Percentiles rank a stretch among this genome's conserved stretches.
Evolutionary conservation across 345 rosid genomes (phyloP).

Genomic region (Eucalyptus urophylla): DNA sequence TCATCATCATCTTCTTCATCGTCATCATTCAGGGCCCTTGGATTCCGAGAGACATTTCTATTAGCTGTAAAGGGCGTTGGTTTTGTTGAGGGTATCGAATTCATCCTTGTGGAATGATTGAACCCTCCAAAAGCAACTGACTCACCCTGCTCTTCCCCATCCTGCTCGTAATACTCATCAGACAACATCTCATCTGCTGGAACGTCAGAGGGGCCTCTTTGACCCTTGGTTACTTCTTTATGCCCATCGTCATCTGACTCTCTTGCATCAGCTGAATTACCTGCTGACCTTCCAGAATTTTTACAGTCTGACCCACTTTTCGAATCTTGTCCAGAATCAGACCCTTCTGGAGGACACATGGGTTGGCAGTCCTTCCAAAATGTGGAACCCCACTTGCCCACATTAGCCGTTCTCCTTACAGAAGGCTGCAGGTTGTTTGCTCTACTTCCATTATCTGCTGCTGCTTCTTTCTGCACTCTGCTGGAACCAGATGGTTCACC

Average conservation of each 20-base stretch:
- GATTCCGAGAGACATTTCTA: slow-evolving; percentile 34
- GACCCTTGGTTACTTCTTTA: slow-evolving; percentile 35
- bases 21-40: slow-evolving; percentile 27
- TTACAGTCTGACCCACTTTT: slow-evolving; percentile 33
- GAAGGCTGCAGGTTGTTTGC: slow-evolving; percentile 40
- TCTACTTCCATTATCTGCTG: slow-evolving; percentile 10
- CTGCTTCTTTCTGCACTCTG: slow-evolving; percentile 30
- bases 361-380: slow-evolving; percentile 99
- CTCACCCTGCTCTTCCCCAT: slow-evolving; percentile 92
- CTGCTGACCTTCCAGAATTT: slow-evolving; percentile 40
- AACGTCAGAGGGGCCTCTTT: slow-evolving; percentile 65
- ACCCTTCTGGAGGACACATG: slow-evolving; percentile 38
- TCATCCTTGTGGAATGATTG: slow-evolving; percentile 35
- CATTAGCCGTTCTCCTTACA: slow-evolving; percentile 50
- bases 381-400: slow-evolving; percentile 91
- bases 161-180: slow-evolving; percentile 99
- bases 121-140: slow-evolving; percentile 45
- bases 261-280: slow-evolving; percentile 41
- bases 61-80: slow-evolving; percentile 22
- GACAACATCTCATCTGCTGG: slow-evolving; percentile 99
- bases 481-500: slow-evolving; percentile 45
- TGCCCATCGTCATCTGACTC: slow-evolving; percentile 62
- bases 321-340: slow-evolving; percentile 69
- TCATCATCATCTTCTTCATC: slow-evolving; percentile 16
- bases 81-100: slow-evolving; percentile 31